Base-by-base conservation (phyloP, 345 rosid species). In the Salix exigua region DNA sequence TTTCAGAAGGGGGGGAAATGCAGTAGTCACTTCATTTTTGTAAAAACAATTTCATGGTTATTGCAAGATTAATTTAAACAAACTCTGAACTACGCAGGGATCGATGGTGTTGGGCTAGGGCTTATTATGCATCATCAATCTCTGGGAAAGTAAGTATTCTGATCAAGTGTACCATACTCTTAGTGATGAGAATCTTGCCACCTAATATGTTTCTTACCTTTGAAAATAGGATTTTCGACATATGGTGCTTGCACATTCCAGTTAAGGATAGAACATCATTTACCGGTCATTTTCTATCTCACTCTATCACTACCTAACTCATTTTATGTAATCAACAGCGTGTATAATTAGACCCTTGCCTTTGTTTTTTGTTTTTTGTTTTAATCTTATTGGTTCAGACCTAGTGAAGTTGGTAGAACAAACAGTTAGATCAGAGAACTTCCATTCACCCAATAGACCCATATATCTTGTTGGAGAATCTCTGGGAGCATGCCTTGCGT, bases 381-480 rank as follows among this genome's bases (percentile, higher is more conserved):
- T 0, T 26, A 38, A 37, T 38, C 31, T 66, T 58, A 5, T 40
- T 84, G 76, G 55, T 70, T 76, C 85, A 94, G 98, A 86, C 71
- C 88, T 94, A 11, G 90, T 89, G 74, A 82, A 75, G 76, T 66
- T 91, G 84, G 85, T 90, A 66, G 92, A 90, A 83, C 70, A 50
- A 62, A 85, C 86, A 31, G 87, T 88, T 55, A 85, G 73, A 81
- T 75, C 87, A 64, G 88, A 88, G 77, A 77, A 60, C 70, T 19
- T 50, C 19, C 61, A 60, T 23, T 83, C 83, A 35, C 91, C 91
- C 9, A 81, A 78, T n/a, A 80, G 89, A 76, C 98, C 98, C 60
- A 89, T 94, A 37, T 91, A 90, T 85, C 86, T 94, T 72, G 88
- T 90, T 62, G 98, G 97, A 61, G 97, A 94, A 79, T 90, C 95